Evolutionary conservation across 345 rosid species (phyloP).

Genomic region (Melaleuca quinquenervia): DNA sequence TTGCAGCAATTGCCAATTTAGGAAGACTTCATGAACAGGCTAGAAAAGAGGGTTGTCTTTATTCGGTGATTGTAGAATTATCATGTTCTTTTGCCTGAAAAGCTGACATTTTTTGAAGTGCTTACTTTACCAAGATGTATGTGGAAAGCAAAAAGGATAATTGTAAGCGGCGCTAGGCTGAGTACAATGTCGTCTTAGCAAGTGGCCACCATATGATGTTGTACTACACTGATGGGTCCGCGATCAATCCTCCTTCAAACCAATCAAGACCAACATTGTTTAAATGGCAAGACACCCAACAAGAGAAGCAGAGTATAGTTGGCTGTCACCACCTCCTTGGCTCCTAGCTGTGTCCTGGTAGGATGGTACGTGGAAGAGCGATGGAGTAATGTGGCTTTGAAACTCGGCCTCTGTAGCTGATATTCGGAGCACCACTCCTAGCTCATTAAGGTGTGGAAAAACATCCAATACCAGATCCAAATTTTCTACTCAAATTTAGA

Average conservation of each 20-base stretch:
- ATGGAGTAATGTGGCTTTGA: not conserved
- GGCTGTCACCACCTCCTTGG: not conserved
- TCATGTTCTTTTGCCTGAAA: not conserved
- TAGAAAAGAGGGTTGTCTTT: not conserved
- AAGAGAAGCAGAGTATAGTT: not conserved
- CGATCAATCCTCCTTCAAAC: not conserved
- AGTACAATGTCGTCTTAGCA: not conserved
- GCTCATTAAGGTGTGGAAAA: not conserved
- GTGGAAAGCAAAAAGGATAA: not conserved
- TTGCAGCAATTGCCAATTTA: not conserved
- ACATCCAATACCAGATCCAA: not conserved
- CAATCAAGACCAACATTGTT: not conserved
- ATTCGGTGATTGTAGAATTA: not conserved
- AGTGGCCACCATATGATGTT: not conserved
- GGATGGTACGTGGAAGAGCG: not conserved
- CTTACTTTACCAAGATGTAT: not conserved
- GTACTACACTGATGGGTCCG: not conserved
- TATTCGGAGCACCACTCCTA: not conserved
- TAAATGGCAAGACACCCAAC: not conserved
- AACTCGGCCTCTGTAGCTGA: not conserved
- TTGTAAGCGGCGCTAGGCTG: not conserved
- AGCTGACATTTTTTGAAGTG: not conserved
- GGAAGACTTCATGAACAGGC: not conserved
- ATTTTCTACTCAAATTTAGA: not conserved
- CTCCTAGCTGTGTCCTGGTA: not conserved